A percentile compares a stretch with the other conserved stretches of the same genome.
Evolutionary conservation across 805 yeast genomes (phyloP).

Genomic region (Starmerella stigmatis): DNA sequence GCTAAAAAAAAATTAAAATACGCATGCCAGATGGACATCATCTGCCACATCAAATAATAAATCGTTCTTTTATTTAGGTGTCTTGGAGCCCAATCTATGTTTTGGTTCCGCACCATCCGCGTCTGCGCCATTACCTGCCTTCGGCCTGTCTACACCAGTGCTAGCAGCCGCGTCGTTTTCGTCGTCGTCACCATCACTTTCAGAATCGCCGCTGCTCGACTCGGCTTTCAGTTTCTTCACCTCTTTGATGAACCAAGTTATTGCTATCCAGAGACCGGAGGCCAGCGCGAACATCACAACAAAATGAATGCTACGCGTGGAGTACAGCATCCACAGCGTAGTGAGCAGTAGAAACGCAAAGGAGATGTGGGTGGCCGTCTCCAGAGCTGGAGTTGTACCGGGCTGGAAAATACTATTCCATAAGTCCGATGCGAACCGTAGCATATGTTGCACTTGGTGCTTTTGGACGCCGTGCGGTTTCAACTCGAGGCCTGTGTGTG

Average conservation of each 20-base stretch:
- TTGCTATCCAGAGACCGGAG: slow-evolving; percentile 58
- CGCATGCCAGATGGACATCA: too few relatives aligned
- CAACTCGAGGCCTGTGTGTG: too few relatives aligned
- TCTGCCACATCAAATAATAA: too few relatives aligned
- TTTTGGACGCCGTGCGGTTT: too few relatives aligned
- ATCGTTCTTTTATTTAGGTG: too few relatives aligned
- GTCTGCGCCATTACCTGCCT: too few relatives aligned
- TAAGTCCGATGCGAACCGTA: slow-evolving; percentile 43
- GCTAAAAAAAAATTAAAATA: background rate
- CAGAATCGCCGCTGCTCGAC: too few relatives aligned
- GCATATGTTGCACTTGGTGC: background rate
- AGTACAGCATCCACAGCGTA: slow-evolving; percentile 46
- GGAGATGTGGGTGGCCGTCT: slow-evolving; percentile 80
- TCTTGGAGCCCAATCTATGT: background rate
- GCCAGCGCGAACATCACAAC: slow-evolving; percentile 48
- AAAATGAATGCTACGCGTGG: slow-evolving; percentile 57
- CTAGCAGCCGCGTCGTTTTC: background rate
- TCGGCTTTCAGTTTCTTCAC: slow-evolving; percentile 4
- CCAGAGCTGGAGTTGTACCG: slow-evolving; percentile 80
- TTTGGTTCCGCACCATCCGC: too few relatives aligned
- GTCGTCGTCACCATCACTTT: too few relatives aligned
- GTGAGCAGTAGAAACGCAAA: slow-evolving; percentile 55
- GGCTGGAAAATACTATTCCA: slow-evolving; percentile 92
- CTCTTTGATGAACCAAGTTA: slow-evolving; percentile 82
- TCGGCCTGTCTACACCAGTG: too few relatives aligned